These are phyloP conservation scores for Phaeosphaeriaceae sp. DNA, from an alignment of 2,329 filamentous ascomycete species.

Conservation along the genomic window DNA sequence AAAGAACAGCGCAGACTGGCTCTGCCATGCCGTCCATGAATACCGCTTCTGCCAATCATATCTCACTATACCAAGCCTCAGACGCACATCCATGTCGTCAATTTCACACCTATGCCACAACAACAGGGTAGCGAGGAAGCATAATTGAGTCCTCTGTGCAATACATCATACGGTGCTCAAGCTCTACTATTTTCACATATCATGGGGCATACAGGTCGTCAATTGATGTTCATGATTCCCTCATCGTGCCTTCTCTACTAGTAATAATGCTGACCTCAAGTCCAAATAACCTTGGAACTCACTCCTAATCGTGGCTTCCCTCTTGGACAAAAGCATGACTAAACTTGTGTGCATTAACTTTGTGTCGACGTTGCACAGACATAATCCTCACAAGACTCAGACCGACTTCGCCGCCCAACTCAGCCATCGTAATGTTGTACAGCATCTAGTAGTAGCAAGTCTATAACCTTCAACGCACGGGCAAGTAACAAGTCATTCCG, in stretches of 20 bases:
- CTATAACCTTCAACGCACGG: slow-evolving; percentile 12
- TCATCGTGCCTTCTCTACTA: slow-evolving; percentile 13
- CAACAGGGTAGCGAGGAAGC: too few species aligned
- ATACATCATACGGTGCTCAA: neutral
- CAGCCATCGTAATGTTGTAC: slow-evolving; percentile 35
- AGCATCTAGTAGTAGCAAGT: slow-evolving; percentile 16
- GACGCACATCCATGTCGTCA: slow-evolving; percentile 7
- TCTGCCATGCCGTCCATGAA: slow-evolving; percentile 4
- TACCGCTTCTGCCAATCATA: slow-evolving; percentile 21
- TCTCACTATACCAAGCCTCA: slow-evolving; percentile 16
- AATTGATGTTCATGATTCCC: neutral
- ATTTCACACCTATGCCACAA: slow-evolving; percentile 13
- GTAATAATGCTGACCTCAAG: too few species aligned
- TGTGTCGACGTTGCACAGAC: slow-evolving; percentile 29
- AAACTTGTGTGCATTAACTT: neutral
- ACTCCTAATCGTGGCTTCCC: slow-evolving; percentile 1
- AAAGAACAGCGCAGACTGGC: slow-evolving; percentile 2
- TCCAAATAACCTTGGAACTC: too few species aligned
- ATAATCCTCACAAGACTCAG: slow-evolving; percentile 20
- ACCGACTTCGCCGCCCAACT: slow-evolving; percentile 21
- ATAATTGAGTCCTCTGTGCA: neutral
- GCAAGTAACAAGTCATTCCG: slow-evolving; percentile 10
- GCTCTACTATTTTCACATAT: too few species aligned
- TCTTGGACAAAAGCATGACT: neutral
- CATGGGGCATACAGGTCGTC: neutral